These are phyloP conservation scores for Entrophospora sp. DNA, from an alignment of 192 early-diverging fungal species.

Conservation along the genomic window DNA sequence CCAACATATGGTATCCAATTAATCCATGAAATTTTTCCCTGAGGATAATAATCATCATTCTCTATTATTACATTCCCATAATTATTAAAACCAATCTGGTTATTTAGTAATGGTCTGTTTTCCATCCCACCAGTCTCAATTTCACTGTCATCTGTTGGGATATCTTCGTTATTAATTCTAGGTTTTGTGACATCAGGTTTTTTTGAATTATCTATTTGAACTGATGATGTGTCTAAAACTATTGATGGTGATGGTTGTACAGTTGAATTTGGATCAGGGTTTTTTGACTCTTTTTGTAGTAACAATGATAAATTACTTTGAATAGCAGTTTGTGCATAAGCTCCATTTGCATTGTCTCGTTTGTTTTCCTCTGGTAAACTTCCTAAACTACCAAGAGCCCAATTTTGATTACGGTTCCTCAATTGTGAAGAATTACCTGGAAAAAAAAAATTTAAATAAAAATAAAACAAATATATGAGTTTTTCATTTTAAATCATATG, in stretches of 20 bases:
- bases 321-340: not conserved
- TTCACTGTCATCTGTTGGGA: not conserved
- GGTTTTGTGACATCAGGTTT: not conserved
- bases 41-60: not conserved
- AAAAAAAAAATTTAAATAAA: too few species aligned
- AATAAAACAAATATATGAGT: too few species aligned
- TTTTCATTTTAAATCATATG: too few species aligned
- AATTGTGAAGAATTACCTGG: conserved; percentile 31
- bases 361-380: conserved; percentile 12
- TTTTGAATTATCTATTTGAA: not conserved
- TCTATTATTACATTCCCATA: not conserved
- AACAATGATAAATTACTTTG: conserved; percentile 22
- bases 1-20: conserved; percentile 3
- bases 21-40: not conserved
- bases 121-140: not conserved
- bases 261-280: not conserved
- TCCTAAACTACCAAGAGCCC: conserved; percentile 26
- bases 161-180: not conserved
- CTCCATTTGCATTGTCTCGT: not conserved
- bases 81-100: not conserved
- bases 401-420: conserved; percentile 31
- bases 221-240: not conserved
- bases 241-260: conserved; percentile 1
- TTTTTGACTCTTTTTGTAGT: conserved; percentile 14
- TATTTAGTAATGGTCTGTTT: not conserved